Conservation (phyloP, 352 stramenopile genomes). For the Phytophthora hybrid region DNA sequence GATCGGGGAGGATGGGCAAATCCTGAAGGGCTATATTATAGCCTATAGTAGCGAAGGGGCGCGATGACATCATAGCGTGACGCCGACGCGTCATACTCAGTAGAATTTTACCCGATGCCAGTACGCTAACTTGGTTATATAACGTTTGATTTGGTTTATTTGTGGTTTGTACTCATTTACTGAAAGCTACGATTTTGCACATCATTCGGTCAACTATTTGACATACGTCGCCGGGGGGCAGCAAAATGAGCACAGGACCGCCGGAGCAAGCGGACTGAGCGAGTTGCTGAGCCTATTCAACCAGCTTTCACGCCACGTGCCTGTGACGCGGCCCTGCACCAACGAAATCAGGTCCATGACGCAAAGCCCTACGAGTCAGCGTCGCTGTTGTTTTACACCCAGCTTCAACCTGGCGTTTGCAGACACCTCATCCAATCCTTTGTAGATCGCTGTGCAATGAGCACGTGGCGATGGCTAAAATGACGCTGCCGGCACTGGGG, state of each 20-base stretch:
- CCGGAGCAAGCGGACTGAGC: too few relatives aligned
- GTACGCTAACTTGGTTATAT: not conserved
- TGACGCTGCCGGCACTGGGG: not conserved
- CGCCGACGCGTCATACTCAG: not conserved
- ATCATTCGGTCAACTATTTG: not conserved
- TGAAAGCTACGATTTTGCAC: not conserved
- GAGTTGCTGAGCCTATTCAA: too few relatives aligned
- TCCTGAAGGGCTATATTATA: not conserved
- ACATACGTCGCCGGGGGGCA: not conserved
- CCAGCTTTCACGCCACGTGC: not conserved
- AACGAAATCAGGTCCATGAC: conserved; percentile 42
- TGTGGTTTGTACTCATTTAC: not conserved
- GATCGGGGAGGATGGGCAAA: not conserved
- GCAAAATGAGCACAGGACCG: too few relatives aligned
- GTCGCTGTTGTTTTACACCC: not conserved
- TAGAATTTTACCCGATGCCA: conserved; percentile 8
- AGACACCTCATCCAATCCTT: conserved; percentile 24
- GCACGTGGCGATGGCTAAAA: not conserved
- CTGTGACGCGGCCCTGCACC: conserved; percentile 11
- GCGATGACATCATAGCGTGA: conserved; percentile 52
- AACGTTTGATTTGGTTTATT: not conserved
- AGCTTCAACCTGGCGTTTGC: conserved; percentile 35
- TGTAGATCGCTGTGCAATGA: too few relatives aligned
- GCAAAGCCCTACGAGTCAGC: conserved; percentile 6
- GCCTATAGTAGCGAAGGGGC: conserved; percentile 21